Conservation (phyloP, 2,329 filamentous ascomycete species). For the Monilinia laxa region DNA sequence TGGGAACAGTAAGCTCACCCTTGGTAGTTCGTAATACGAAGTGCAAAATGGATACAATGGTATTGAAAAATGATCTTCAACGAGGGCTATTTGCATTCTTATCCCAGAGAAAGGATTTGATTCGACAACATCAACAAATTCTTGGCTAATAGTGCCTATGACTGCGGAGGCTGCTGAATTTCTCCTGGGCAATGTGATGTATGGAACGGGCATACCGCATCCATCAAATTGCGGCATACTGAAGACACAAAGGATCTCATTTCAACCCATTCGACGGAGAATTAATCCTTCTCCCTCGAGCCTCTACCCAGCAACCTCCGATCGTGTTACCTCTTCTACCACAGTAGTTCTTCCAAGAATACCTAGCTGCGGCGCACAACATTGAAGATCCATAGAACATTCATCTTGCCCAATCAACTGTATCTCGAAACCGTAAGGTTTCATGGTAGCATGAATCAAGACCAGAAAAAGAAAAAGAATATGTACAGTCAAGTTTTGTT, state of each 20-base stretch:
- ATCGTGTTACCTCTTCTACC: constrained; percentile 8
- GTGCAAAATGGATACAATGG: not conserved
- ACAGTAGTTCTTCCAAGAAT: not conserved
- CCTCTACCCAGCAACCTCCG: constrained; percentile 27
- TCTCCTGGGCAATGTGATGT: constrained; percentile 9
- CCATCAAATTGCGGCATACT: constrained; percentile 11
- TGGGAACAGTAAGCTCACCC: constrained; percentile 18
- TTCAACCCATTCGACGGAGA: constrained; percentile 32
- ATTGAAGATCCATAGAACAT: not conserved
- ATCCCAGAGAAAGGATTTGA: not conserved
- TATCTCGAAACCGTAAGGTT: not conserved
- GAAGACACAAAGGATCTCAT: constrained; percentile 33
- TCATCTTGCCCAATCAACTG: not conserved
- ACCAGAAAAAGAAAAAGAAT: not conserved
- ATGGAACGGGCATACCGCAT: constrained; percentile 8
- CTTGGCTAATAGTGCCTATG: constrained; percentile 5
- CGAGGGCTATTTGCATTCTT: not conserved
- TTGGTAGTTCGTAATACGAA: constrained; percentile 4
- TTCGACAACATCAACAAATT: not conserved
- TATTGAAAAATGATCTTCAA: constrained; percentile 14
- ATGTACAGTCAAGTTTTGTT: not conserved
- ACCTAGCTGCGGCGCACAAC: not conserved
- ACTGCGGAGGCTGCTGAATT: constrained; percentile 5
- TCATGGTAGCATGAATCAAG: not conserved
- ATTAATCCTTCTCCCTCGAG: constrained; percentile 32